Conservation (phyloP, 78 protist species). For the Dictyostelium intermedium region DNA sequence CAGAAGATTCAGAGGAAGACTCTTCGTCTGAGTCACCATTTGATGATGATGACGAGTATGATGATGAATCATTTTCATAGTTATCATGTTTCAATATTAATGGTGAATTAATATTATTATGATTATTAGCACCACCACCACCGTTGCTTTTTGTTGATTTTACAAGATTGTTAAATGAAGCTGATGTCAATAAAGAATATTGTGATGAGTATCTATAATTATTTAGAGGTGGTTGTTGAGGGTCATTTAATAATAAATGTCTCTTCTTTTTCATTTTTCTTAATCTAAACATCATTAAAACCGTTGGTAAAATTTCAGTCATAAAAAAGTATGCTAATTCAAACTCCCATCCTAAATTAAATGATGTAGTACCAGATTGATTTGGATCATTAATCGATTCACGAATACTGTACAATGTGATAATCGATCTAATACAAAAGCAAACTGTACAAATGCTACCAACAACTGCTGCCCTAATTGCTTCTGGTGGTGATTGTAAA, state of each 20-base stretch:
- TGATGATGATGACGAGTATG: neutral
- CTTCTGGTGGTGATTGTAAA: slow-evolving; percentile 50
- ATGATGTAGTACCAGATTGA: neutral
- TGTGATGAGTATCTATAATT: neutral
- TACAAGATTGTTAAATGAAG: neutral
- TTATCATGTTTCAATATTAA: neutral
- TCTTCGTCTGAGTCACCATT: neutral
- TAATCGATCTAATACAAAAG: slow-evolving; percentile 38
- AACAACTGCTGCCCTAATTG: slow-evolving; percentile 63
- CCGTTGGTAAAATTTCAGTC: slow-evolving; percentile 52
- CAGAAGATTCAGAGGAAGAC: neutral
- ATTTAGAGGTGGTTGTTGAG: neutral
- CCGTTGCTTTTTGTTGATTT: neutral
- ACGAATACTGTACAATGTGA: slow-evolving; percentile 61
- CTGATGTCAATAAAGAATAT: neutral
- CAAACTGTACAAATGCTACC: slow-evolving; percentile 67
- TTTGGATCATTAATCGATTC: neutral
- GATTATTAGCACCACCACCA: neutral
- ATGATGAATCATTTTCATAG: neutral
- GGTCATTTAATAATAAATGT: neutral
- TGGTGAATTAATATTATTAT: neutral
- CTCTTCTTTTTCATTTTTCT: slow-evolving; percentile 34
- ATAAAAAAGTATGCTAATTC: slow-evolving; percentile 39
- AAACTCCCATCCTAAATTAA: slow-evolving; percentile 42
- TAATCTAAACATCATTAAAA: slow-evolving; percentile 57